These are phyloP conservation scores for Chaetomium strumarium DNA, from an alignment of 2,329 filamentous ascomycete genomes.

Conservation along the genomic window DNA sequence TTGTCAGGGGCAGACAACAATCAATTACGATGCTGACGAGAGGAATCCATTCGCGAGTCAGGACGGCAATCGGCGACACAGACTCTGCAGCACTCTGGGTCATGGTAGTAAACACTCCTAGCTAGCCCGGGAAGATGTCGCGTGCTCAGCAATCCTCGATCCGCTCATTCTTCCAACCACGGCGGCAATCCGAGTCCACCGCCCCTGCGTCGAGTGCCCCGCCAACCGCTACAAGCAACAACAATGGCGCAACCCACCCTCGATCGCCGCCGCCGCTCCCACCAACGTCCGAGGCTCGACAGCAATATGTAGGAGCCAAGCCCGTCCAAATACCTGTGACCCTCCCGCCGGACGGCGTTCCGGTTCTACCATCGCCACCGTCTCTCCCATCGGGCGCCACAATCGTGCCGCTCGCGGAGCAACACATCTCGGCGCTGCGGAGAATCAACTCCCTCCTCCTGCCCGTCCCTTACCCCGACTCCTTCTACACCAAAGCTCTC, in stretches of 20 bases:
- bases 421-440: conserved; percentile 53
- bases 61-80: no score
- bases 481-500: conserved; percentile 53
- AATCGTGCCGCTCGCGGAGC: conserved; percentile 45
- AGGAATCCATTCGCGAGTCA: no score
- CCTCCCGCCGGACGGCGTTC: conserved; percentile 20
- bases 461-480: conserved; percentile 57
- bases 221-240: conserved; percentile 17
- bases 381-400: conserved; percentile 43
- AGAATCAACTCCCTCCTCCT: conserved; percentile 62
- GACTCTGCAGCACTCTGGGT: not conserved
- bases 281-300: not conserved
- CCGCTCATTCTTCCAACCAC: conserved; percentile 55
- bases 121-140: conserved; percentile 28
- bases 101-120: not conserved
- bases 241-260: conserved; percentile 21
- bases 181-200: conserved; percentile 40
- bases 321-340: conserved; percentile 14
- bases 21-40: no score
- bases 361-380: conserved; percentile 30
- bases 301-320: not conserved
- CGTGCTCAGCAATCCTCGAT: conserved; percentile 49
- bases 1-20: no score
- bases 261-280: conserved; percentile 20
- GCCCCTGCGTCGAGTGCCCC: conserved; percentile 34